These are phyloP conservation scores for Erysimum cheiri DNA, from an alignment of 441 rosid species.

Conservation along the genomic window DNA sequence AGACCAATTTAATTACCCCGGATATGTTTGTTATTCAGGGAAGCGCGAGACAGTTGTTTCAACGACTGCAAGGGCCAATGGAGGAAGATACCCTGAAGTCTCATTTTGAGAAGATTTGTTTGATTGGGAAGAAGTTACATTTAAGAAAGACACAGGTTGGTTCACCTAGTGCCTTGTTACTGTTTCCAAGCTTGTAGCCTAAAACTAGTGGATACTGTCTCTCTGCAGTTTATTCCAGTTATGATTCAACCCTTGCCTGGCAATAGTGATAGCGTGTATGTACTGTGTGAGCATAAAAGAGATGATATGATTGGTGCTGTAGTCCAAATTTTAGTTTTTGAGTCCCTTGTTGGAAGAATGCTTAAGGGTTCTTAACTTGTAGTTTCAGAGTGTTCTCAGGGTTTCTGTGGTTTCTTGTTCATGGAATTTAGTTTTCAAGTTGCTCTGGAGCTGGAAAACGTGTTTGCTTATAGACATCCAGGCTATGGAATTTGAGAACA, in stretches of 20 bases:
- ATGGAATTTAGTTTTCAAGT: constrained; percentile 19
- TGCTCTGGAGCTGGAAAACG: constrained; percentile 19
- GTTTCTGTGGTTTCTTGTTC: constrained; percentile 29
- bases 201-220: constrained; percentile 16
- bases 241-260: constrained; percentile 15
- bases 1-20: constrained; percentile 43
- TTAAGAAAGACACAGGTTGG: constrained; percentile 77
- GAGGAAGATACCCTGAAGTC: constrained; percentile 95
- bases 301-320: constrained; percentile 12
- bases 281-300: neutral
- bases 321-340: constrained; percentile 26
- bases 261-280: constrained; percentile 30
- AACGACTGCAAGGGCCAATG: constrained; percentile 97
- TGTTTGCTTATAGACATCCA: constrained; percentile 22
- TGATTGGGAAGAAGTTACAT: constrained; percentile 80
- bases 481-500: constrained; percentile 14
- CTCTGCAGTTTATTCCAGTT: constrained; percentile 21
- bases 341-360: constrained; percentile 15
- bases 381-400: constrained; percentile 17
- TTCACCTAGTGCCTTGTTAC: constrained; percentile 29
- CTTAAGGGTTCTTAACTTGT: constrained; percentile 23
- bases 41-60: constrained; percentile 99
- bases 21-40: constrained; percentile 69
- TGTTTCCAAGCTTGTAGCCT: constrained; percentile 26
- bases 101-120: constrained; percentile 94